Evolutionary conservation across 2,329 filamentous ascomycete genomes (phyloP).

Genomic region (Talaromyces sp.): DNA sequence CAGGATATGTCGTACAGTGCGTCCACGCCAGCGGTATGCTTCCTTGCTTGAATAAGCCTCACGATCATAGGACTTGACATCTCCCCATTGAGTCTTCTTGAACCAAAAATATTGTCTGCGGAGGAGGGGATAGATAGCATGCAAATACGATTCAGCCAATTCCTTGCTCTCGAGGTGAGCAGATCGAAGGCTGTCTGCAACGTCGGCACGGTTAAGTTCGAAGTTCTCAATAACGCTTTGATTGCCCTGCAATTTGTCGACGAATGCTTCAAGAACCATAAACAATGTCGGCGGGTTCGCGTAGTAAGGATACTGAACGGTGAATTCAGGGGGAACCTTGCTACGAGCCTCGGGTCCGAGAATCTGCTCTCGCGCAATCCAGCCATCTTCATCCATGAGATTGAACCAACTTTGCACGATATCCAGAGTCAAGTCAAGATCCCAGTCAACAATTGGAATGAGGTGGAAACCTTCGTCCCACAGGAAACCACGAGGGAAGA

Average conservation of each 20-base stretch:
- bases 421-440: conserved; percentile 80
- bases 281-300: conserved; percentile 96
- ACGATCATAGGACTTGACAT: conserved; percentile 87
- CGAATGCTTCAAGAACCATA: conserved; percentile 79
- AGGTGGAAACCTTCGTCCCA: conserved; percentile 99
- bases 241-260: conserved; percentile 68
- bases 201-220: conserved; percentile 26
- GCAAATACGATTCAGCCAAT: conserved; percentile 68
- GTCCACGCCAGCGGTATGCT: conserved; percentile 91
- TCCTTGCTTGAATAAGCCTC: conserved; percentile 86
- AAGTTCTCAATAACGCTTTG: conserved; percentile 29
- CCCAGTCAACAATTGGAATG: conserved; percentile 88
- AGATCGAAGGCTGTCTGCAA: conserved; percentile 55
- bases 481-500: conserved; percentile 93
- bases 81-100: conserved; percentile 83
- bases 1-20: conserved; percentile 80
- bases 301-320: conserved; percentile 93
- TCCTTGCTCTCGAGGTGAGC: conserved; percentile 67
- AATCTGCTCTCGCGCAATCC: conserved; percentile 96
- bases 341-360: conserved; percentile 86
- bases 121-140: conserved; percentile 78
- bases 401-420: conserved; percentile 95
- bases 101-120: conserved; percentile 94
- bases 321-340: conserved; percentile 92
- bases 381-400: conserved; percentile 93